These are phyloP conservation scores for Leishmania aethiopica DNA, from an alignment of 208 protist genomes.

Conservation along the genomic window DNA sequence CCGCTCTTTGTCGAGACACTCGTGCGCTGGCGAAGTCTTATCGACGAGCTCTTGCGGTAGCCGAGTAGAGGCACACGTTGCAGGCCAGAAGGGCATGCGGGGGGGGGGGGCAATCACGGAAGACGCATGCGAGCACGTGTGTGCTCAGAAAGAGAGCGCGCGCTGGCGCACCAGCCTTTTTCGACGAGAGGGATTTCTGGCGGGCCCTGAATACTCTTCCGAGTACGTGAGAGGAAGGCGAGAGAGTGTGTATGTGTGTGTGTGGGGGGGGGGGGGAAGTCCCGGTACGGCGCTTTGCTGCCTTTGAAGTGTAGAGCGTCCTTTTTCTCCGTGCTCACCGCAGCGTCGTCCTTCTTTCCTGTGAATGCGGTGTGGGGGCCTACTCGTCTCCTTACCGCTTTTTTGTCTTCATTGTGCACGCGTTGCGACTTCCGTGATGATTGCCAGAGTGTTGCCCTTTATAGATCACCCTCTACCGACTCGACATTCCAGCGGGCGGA, in stretches of 20 bases:
- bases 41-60: constrained; percentile 54
- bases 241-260: neutral
- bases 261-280: neutral
- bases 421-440: too few species aligned
- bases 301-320: neutral
- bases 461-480: neutral
- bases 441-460: neutral
- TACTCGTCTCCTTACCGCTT: neutral
- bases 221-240: neutral
- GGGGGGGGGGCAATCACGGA: neutral
- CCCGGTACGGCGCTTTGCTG: neutral
- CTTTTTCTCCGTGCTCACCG: neutral
- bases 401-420: neutral
- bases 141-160: neutral
- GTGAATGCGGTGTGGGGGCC: neutral
- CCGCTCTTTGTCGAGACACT: constrained; percentile 76
- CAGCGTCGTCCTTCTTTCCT: neutral
- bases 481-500: neutral
- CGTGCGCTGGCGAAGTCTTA: constrained; percentile 59
- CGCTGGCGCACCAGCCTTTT: neutral
- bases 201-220: neutral
- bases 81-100: neutral
- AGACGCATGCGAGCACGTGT: neutral
- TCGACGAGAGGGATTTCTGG: neutral
- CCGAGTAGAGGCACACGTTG: neutral